These are phyloP conservation scores for Fonsecaea multimorphosa DNA, from an alignment of 2,329 filamentous ascomycete species.

Conservation along the genomic window DNA sequence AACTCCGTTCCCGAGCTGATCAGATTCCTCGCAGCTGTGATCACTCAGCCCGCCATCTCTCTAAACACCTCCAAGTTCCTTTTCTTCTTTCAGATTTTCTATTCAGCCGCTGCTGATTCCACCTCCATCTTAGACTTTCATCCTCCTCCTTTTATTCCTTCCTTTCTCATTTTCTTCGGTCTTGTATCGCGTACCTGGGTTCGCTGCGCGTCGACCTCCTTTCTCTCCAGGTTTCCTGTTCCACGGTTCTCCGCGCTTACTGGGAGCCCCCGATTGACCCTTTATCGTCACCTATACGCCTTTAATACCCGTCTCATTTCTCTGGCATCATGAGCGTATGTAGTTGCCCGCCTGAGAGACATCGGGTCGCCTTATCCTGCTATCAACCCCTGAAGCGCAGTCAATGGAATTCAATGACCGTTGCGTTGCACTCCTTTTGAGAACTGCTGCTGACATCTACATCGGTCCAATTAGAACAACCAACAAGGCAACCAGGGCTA, in stretches of 20 bases:
- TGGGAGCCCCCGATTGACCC: slow-evolving; percentile 2
- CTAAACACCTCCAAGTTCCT: slow-evolving; percentile 17
- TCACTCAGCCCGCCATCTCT: slow-evolving; percentile 32
- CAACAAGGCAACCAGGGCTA: slow-evolving; percentile 46
- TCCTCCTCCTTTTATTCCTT: slow-evolving; percentile 25
- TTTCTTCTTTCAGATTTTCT: slow-evolving; percentile 23
- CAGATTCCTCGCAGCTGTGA: slow-evolving; percentile 19
- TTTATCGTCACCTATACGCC: slow-evolving; percentile 3
- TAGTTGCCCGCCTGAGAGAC: background rate
- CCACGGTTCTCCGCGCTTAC: background rate
- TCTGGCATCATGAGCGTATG: slow-evolving; percentile 36
- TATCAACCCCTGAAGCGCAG: slow-evolving; percentile 16
- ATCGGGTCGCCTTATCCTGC: background rate
- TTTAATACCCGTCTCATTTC: slow-evolving; percentile 16
- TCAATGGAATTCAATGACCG: background rate
- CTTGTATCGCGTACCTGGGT: slow-evolving; percentile 11
- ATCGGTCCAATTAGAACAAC: slow-evolving; percentile 30
- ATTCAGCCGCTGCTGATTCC: slow-evolving; percentile 29
- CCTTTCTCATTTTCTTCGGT: slow-evolving; percentile 24
- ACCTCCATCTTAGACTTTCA: slow-evolving; percentile 4
- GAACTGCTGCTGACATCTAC: slow-evolving; percentile 20
- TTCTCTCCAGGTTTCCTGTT: background rate
- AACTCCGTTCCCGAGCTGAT: slow-evolving; percentile 22
- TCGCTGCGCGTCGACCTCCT: slow-evolving; percentile 10
- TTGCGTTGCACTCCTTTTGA: slow-evolving; percentile 4